phyloP scores from a whole-genome alignment of 75 land plant genomes.

The Ceratopteris richardii region DNA sequence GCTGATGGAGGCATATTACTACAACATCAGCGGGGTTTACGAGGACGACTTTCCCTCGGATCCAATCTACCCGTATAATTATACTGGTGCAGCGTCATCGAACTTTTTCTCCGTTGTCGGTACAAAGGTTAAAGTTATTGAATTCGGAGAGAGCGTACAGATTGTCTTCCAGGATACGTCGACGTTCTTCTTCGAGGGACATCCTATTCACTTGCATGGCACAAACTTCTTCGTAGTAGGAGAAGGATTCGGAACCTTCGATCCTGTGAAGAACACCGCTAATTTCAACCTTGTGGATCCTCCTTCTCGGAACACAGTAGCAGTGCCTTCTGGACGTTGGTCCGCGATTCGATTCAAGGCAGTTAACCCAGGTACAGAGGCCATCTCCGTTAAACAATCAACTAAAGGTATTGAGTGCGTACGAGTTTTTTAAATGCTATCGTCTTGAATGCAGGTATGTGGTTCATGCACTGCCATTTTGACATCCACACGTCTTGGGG shows the following conservation, averaged over 20 bases:
- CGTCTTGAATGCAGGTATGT: constrained; percentile 9
- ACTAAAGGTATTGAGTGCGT: no score
- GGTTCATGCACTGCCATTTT: constrained; percentile 47
- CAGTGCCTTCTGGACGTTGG: constrained; percentile 26
- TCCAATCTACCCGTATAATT: constrained; percentile 15
- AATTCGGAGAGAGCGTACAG: constrained; percentile 31
- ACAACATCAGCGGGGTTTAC: neutral
- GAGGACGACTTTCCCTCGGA: constrained; percentile 14
- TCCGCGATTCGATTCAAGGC: constrained; percentile 22
- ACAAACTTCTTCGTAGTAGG: constrained; percentile 20
- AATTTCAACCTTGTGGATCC: constrained; percentile 28
- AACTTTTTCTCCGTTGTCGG: constrained; percentile 9
- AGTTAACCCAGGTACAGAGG: constrained; percentile 29
- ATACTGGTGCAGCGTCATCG: constrained; percentile 9
- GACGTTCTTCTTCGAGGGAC: constrained; percentile 11
- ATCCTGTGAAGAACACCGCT: constrained; percentile 13
- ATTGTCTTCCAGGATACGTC: constrained; percentile 40
- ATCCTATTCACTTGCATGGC: constrained; percentile 30
- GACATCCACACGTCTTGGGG: constrained; percentile 42
- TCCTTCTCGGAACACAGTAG: constrained; percentile 21
- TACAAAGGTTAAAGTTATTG: constrained; percentile 26
- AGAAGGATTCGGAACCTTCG: constrained; percentile 14
- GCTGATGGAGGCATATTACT: no score
- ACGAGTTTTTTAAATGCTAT: no score
- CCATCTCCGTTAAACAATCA: no score